Conservation (phyloP, 768 basidiomycete species). For the Phaffia tasmanica region DNA sequence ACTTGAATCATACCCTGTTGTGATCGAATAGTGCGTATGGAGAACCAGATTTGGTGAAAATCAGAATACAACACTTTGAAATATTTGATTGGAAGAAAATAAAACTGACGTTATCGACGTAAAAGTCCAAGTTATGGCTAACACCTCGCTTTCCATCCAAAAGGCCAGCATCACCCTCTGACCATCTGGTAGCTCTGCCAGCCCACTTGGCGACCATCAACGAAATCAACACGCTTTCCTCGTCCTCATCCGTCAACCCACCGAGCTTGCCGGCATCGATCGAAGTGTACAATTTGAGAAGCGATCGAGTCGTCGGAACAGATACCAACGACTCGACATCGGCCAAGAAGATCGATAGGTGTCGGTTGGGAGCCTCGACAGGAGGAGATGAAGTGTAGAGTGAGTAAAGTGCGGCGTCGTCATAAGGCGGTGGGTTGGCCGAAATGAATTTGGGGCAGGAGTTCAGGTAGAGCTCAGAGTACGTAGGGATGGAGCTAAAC, state of each 20-base stretch:
- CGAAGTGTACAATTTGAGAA: slow-evolving; percentile 90
- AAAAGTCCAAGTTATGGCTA: slow-evolving; percentile 89
- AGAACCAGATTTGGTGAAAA: neutral
- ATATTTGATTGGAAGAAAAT: neutral
- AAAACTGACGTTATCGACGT: slow-evolving; percentile 70
- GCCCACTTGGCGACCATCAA: slow-evolving; percentile 93
- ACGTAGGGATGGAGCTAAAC: slow-evolving; percentile 55
- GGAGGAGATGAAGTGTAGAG: slow-evolving; percentile 41
- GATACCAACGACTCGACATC: slow-evolving; percentile 64
- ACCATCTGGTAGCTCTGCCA: slow-evolving; percentile 60
- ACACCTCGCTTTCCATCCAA: slow-evolving; percentile 77
- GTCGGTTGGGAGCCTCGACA: slow-evolving; percentile 68
- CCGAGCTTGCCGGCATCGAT: slow-evolving; percentile 85
- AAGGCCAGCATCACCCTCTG: slow-evolving; percentile 46
- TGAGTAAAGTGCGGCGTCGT: slow-evolving; percentile 56
- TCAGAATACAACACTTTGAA: neutral
- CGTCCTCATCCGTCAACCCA: slow-evolving; percentile 69
- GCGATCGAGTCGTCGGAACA: slow-evolving; percentile 74
- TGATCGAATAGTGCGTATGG: no score
- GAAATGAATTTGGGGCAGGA: slow-evolving; percentile 95
- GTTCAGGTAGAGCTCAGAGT: slow-evolving; percentile 84
- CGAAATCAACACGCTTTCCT: slow-evolving; percentile 90
- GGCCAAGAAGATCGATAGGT: slow-evolving; percentile 69
- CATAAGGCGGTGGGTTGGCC: slow-evolving; percentile 88
- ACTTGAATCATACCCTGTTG: slow-evolving; percentile 89